Percentiles rank a stretch among this genome's conserved stretches.
phyloP scores from a whole-genome alignment of 441 rosid species.

The Mallotus japonicus region DNA sequence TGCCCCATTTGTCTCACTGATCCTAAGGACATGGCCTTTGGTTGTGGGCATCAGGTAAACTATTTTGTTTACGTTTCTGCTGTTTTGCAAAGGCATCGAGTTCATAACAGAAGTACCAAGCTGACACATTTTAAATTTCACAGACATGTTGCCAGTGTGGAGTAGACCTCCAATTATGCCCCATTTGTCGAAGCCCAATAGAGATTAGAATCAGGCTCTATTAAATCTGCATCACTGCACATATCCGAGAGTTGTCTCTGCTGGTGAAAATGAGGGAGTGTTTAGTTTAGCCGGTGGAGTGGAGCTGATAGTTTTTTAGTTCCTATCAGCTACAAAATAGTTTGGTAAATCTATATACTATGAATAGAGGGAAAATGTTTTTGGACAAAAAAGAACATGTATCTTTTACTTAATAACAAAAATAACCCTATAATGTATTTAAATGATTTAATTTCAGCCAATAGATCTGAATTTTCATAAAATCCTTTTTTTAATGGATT shows the following conservation, averaged over 20 bases:
- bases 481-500: too few species aligned
- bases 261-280: too few species aligned
- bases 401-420: too few species aligned
- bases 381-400: too few species aligned
- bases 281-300: too few species aligned
- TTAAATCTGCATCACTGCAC: constrained; percentile 21
- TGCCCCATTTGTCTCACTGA: constrained; percentile 75
- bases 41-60: constrained; percentile 92
- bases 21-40: constrained; percentile 84
- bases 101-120: constrained; percentile 10
- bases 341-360: too few species aligned
- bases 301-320: too few species aligned
- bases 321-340: too few species aligned
- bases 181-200: constrained; percentile 75
- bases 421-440: too few species aligned
- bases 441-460: too few species aligned
- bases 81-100: not conserved
- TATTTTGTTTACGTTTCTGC: constrained; percentile 8
- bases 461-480: too few species aligned
- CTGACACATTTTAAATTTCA: constrained; percentile 8
- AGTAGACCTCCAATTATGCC: constrained; percentile 65
- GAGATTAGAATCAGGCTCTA: constrained; percentile 82
- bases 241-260: constrained; percentile 10
- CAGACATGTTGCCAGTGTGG: constrained; percentile 95
- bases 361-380: too few species aligned